Evolutionary conservation across 108 stramenopile species (phyloP), one percentile per base, ranked within the genome.

Genomic region (Cyclotella cryptica): DNA sequence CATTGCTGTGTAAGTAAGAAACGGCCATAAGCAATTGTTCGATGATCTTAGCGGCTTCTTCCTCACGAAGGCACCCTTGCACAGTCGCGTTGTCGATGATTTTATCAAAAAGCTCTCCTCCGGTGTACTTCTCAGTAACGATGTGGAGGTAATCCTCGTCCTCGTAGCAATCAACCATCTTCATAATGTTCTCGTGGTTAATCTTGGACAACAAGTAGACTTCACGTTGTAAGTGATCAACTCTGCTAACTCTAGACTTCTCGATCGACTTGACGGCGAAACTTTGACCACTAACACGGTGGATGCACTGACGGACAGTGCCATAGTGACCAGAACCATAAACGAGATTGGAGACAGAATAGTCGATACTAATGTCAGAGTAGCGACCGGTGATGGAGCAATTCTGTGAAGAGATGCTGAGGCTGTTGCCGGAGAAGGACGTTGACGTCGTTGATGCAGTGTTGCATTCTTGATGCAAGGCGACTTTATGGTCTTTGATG

Each of bases 231-330:
- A 75, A 27, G 30, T 75, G 74, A 42, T 75, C 74, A 17, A 75
- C 54, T 35, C 74, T 57, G 3, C 66, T 26, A 7, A 93, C 45
- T 6, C 78, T 70, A 30, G 45, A 53, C 39, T 85, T 66, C 45
- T 89, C 58, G 1, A 93, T 72, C 24, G 87, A 85, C 62, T 93
- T 93, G 62, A 89, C 86, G 13, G 87, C 88, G 45, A 84, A 85
- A 0, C 43, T 44, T 17, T 67, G 42, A 15, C 81, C n/a, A 22
- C 80, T 84, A 10, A 28, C 30, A 14, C 78, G 86, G 30, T 84
- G 78, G 17, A 47, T 41, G 53, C 74, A 75, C 40, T 75, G 66
- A 26, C 57, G 66, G 45, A 75, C 74, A 30, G 15, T 45, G 0
- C 74, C 74, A 45, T 75, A 67, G 42, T 67, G 55, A 21, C 74